Conservation (phyloP, 768 basidiomycete genomes). For the Tricholoma sp. region DNA sequence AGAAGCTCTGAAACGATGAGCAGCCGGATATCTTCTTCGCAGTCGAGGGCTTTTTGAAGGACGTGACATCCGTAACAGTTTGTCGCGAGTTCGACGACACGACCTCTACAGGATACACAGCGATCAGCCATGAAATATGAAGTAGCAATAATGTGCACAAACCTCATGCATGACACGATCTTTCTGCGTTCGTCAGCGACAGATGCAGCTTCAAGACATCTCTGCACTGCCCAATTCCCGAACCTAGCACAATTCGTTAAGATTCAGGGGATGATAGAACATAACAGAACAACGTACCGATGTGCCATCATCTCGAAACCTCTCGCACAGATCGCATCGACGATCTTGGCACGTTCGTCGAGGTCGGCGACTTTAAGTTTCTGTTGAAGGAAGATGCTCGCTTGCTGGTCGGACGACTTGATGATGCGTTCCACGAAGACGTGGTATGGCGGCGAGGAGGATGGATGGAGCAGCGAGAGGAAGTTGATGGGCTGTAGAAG, state of each 20-base stretch:
- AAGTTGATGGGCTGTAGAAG: conserved; percentile 77
- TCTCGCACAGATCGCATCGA: conserved; percentile 78
- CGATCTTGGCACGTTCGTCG: conserved; percentile 75
- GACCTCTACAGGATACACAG: conserved; percentile 43
- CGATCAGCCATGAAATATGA: conserved; percentile 2
- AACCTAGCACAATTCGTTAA: conserved; percentile 43
- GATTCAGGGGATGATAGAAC: not conserved
- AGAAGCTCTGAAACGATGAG: conserved; percentile 83
- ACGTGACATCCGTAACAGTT: conserved; percentile 91
- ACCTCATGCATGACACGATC: conserved; percentile 87
- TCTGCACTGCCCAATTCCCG: conserved; percentile 88
- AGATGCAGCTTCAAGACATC: conserved; percentile 78
- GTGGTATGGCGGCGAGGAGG: conserved; percentile 78
- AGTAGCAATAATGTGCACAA: conserved; percentile 10
- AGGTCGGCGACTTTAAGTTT: conserved; percentile 75
- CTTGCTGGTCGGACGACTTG: conserved; percentile 87
- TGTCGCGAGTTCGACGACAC: conserved; percentile 80
- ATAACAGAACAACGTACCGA: conserved; percentile 38
- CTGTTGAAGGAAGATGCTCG: conserved; percentile 86
- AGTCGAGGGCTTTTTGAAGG: conserved; percentile 84
- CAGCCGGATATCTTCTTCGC: conserved; percentile 81
- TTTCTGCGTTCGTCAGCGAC: conserved; percentile 71
- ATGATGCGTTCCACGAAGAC: conserved; percentile 81
- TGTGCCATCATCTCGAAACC: conserved; percentile 95
- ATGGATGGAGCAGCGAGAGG: conserved; percentile 77